Evolutionary conservation across 306 rosid genomes (phyloP).

Genomic region (Quercus agrifolia): DNA sequence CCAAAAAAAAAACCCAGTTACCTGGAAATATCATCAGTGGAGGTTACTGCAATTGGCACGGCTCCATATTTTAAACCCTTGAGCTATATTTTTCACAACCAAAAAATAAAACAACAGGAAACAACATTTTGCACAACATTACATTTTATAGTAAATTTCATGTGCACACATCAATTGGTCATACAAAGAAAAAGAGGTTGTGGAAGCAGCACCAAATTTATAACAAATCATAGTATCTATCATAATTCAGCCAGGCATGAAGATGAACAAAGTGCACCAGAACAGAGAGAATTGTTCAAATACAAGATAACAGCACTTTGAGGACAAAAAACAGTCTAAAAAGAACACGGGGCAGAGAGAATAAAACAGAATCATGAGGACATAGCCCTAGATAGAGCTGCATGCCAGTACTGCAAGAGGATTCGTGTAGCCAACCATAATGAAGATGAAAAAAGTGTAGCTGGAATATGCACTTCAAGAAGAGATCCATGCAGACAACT

Average conservation of each 20-base stretch:
- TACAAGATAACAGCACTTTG: neutral
- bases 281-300: neutral
- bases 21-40: conserved; percentile 39
- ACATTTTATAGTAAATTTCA: neutral
- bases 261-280: neutral
- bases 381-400: neutral
- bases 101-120: conserved; percentile 10
- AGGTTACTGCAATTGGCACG: conserved; percentile 52
- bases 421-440: neutral
- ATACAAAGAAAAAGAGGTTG: too few relatives aligned
- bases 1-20: conserved; percentile 12
- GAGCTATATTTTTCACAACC: conserved; percentile 43
- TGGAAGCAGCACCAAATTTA: too few relatives aligned
- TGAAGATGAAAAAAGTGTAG: too few relatives aligned
- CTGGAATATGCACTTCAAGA: neutral
- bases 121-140: neutral
- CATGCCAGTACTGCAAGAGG: neutral
- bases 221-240: too few relatives aligned
- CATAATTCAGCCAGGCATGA: too few relatives aligned
- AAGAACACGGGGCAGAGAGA: neutral
- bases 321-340: neutral
- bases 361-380: neutral
- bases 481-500: neutral
- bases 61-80: conserved; percentile 87
- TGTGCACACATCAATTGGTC: too few relatives aligned